Evolutionary conservation across 78 protist species (phyloP), one percentile per base, ranked within the genome.

Genomic region (Polysphondylium violaceum): DNA sequence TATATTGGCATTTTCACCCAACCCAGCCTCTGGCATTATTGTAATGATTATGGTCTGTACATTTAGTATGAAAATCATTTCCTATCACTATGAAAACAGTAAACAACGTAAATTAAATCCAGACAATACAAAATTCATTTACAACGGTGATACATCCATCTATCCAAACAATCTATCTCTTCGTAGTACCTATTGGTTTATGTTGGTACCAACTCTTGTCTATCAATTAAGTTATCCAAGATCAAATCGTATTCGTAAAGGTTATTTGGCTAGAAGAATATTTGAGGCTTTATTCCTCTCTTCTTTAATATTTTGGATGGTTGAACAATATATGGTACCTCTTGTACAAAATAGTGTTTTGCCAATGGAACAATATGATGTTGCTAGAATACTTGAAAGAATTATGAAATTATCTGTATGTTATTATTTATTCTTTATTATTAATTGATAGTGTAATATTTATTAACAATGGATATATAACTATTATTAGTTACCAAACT

Each of bases 401-500:
- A 41, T 90, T 41, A 40, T 92, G 76, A 92, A 69, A 27, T 81
- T 81, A 51, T 77, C 95, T 61, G 76, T 68, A 60, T 4, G 75
- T 59, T 21, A 41, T 19, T 7, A 65, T 83, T 60, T 41, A 5
- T 40, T 33, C 9, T 47, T 68, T 59, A 61, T 56, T 19, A 55
- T 94, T 2, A 67, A 61, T 56, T 19, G 12, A 44, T 33, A 29
- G 40, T 0, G 59, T 12, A 74, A 90, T 76, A 29, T 81, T 38
- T 9, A 31, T 38, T 0, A 40, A 35, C 75, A 81, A 47, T 94
- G 38, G 9, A 2, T 3, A 36, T 74, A 65, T 44, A 68, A 78
- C 64, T 87, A 93, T 43, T 75, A 61, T 14, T 25, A 75, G 71
- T 74, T 96, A 61, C 93, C 93, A 61, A 87, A 87, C 51, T 35